Percentiles rank a stretch among this genome's conserved stretches.
Conservation (phyloP, 23 red algal genomes). For the Pyropia yezoensis region DNA sequence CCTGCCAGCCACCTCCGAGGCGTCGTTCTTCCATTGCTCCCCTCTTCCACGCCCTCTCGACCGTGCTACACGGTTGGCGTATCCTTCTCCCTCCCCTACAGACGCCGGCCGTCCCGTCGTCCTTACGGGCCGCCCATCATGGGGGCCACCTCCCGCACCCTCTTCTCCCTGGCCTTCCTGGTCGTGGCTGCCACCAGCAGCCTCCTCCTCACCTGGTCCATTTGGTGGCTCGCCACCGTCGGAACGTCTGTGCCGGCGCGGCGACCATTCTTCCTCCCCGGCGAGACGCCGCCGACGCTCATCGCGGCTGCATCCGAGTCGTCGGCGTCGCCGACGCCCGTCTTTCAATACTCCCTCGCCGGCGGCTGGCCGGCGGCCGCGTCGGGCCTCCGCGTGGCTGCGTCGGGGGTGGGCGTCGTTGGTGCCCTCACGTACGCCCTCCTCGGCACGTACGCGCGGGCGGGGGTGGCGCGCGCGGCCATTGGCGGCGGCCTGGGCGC, state of each 20-base stretch:
- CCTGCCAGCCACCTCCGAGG: too few species aligned
- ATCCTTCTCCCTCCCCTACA: too few species aligned
- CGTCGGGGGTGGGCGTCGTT: constrained; percentile 27
- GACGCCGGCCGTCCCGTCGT: too few species aligned
- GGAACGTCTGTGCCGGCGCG: constrained; percentile 54
- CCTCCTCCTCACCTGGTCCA: constrained; percentile 57
- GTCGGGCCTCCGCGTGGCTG: constrained; percentile 33
- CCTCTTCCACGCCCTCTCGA: too few species aligned
- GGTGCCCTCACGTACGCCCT: constrained; percentile 44
- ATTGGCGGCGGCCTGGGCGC: constrained; percentile 11
- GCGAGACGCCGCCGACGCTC: constrained; percentile 14
- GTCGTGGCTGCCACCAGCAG: too few species aligned
- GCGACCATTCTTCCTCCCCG: constrained; percentile 35
- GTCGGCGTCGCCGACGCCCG: not conserved
- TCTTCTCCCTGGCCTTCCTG: too few species aligned
- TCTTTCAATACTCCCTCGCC: constrained; percentile 45
- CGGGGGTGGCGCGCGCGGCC: constrained; percentile 9
- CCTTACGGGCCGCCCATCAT: too few species aligned
- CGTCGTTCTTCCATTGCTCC: too few species aligned
- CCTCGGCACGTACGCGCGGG: constrained; percentile 19
- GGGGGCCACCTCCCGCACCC: too few species aligned
- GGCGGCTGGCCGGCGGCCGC: constrained; percentile 50
- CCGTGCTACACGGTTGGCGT: too few species aligned
- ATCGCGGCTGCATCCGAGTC: constrained; percentile 4
- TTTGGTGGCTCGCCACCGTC: constrained; percentile 46